These are phyloP conservation scores for Conidiobolus incongruus DNA, from an alignment of 371 early-diverging fungal species.

Conservation along the genomic window DNA sequence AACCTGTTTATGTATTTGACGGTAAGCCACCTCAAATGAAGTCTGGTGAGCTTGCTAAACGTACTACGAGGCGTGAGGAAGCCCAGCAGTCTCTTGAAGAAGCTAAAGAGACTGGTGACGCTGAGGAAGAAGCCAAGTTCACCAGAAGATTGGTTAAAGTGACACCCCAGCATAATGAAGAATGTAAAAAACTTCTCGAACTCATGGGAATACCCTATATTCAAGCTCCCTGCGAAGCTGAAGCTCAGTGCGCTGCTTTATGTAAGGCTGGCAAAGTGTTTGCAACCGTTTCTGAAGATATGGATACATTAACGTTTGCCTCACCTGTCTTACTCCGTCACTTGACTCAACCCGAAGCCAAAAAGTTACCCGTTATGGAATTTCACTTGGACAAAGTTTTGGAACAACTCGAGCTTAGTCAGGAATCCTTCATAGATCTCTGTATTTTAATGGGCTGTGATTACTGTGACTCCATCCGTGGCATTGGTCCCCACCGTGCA, in stretches of 20 bases:
- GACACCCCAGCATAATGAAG: conserved; percentile 85
- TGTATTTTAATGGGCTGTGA: conserved; percentile 99
- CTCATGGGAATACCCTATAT: conserved; percentile 97
- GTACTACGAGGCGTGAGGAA: conserved; percentile 64
- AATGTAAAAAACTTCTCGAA: conserved; percentile 75
- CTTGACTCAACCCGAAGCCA: conserved; percentile 80
- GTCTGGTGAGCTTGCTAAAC: conserved; percentile 79
- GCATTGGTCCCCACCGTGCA: conserved; percentile 90
- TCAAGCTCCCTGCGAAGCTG: conserved; percentile 98
- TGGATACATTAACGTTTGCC: conserved; percentile 98
- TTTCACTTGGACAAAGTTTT: conserved; percentile 66
- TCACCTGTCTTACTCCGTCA: conserved; percentile 86
- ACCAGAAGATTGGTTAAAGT: conserved; percentile 86
- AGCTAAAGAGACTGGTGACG: conserved; percentile 68
- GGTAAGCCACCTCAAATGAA: conserved; percentile 96
- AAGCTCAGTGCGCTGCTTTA: conserved; percentile 96
- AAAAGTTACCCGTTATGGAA: conserved; percentile 88
- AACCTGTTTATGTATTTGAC: conserved; percentile 98
- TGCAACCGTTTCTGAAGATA: conserved; percentile 98
- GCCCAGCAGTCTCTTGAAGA: conserved; percentile 59
- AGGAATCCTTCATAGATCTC: conserved; percentile 90
- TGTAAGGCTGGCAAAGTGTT: conserved; percentile 78
- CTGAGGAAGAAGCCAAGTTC: conserved; percentile 75
- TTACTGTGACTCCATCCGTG: conserved; percentile 92
- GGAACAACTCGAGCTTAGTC: conserved; percentile 54